These are phyloP conservation scores for Candida pseudoglaebosa DNA, from an alignment of 805 yeast species.

Conservation along the genomic window DNA sequence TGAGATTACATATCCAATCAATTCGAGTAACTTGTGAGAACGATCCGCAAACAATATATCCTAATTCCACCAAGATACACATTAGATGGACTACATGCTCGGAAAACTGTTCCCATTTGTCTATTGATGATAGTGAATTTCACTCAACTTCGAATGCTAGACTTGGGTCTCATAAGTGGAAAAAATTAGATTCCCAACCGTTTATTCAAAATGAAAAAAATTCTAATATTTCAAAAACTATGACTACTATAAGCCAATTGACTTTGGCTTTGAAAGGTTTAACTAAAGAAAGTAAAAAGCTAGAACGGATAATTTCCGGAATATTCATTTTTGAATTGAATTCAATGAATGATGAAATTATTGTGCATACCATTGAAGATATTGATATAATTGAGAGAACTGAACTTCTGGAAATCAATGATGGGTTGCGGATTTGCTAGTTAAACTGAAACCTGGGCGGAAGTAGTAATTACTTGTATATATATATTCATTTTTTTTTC, in stretches of 20 bases:
- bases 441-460: background rate
- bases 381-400: conserved; percentile 52
- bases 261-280: conserved; percentile 33
- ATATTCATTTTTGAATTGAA: conserved; percentile 64
- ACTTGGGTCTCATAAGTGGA: conserved; percentile 40
- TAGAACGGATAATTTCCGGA: conserved; percentile 48
- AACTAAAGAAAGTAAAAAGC: conserved; percentile 20
- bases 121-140: conserved; percentile 11
- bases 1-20: conserved; percentile 50
- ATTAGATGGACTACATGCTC: conserved; percentile 57
- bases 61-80: conserved; percentile 45
- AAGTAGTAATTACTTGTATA: conserved; percentile 2
- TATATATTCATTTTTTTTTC: conserved; percentile 1
- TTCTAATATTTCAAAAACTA: conserved; percentile 4
- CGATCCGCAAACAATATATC: conserved; percentile 30
- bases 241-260: conserved; percentile 24
- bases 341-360: conserved; percentile 48
- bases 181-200: conserved; percentile 26
- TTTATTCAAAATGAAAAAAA: background rate
- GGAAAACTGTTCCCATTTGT: conserved; percentile 48
- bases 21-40: conserved; percentile 21
- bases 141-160: conserved; percentile 36
- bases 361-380: conserved; percentile 65
- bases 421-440: conserved; percentile 26
- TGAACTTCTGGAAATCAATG: conserved; percentile 22